Conservation (phyloP, 2,329 filamentous ascomycete species). For the Chaetomium sp. region DNA sequence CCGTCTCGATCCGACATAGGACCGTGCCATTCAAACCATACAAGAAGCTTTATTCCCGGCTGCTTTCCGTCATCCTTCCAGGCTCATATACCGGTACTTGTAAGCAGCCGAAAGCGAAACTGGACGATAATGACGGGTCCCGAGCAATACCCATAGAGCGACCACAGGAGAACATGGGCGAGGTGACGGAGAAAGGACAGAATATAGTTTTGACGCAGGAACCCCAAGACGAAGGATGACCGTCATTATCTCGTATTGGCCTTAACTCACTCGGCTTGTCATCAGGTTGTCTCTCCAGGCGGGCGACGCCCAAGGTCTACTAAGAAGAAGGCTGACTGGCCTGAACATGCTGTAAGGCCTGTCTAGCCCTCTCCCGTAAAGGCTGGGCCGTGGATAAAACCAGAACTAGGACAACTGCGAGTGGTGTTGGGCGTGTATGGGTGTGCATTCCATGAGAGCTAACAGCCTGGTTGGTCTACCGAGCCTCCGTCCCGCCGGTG, state of each 20-base stretch:
- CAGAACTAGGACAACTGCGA: background rate
- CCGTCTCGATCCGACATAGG: background rate
- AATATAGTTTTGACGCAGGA: background rate
- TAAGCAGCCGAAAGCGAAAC: background rate
- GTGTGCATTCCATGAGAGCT: background rate
- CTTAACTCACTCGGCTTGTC: background rate
- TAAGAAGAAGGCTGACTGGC: background rate
- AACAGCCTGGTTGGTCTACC: background rate
- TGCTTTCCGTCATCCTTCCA: conserved; percentile 3
- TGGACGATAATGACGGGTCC: background rate
- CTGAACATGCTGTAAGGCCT: background rate
- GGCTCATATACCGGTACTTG: background rate
- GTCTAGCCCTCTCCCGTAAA: background rate
- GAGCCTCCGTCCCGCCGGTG: background rate
- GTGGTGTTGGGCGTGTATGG: background rate
- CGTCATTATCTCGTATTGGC: background rate
- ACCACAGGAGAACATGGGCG: background rate
- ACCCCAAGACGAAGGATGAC: background rate
- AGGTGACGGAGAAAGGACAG: background rate
- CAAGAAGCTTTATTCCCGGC: background rate
- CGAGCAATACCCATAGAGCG: background rate
- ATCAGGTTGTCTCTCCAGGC: background rate
- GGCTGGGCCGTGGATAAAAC: background rate
- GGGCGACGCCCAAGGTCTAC: background rate
- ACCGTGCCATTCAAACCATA: background rate